Conservation (phyloP, 257 asterid genomes). For the Jacaranda copaia region DNA sequence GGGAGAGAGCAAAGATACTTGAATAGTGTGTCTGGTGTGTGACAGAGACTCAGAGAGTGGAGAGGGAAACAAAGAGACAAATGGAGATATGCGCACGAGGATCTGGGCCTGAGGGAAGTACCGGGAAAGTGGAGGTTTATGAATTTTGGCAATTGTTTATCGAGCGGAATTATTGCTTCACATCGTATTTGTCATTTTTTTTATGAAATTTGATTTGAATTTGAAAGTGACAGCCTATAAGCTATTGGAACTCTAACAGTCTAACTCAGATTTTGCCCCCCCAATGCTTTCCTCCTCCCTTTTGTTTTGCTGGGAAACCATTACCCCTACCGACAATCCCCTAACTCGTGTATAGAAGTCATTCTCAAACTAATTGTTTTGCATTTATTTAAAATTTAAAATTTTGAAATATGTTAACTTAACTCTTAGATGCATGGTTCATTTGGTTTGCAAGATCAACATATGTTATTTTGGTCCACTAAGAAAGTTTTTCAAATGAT, state of each 20-base stretch:
- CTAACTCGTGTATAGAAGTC: background rate
- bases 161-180: conserved; percentile 21
- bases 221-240: conserved; percentile 44
- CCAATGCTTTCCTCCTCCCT: conserved; percentile 24
- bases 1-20: background rate
- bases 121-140: conserved; percentile 42
- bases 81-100: conserved; percentile 54
- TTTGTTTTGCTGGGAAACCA: background rate
- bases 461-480: too few species aligned
- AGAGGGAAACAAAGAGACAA: conserved; percentile 29
- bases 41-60: conserved; percentile 31
- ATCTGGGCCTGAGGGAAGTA: conserved; percentile 41
- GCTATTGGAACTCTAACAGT: conserved; percentile 26
- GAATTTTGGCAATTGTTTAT: conserved; percentile 19
- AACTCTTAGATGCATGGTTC: too few species aligned
- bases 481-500: too few species aligned
- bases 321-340: conserved; percentile 51
- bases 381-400: background rate
- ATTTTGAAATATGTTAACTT: too few species aligned
- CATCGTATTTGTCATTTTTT: conserved; percentile 24
- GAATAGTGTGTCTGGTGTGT: conserved; percentile 26
- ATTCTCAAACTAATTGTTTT: background rate
- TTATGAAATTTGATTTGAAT: conserved; percentile 29
- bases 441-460: too few species aligned
- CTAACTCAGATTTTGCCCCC: conserved; percentile 33